phyloP scores from a whole-genome alignment of 768 basidiomycete genomes.

The Tylopilus balloui region DNA sequence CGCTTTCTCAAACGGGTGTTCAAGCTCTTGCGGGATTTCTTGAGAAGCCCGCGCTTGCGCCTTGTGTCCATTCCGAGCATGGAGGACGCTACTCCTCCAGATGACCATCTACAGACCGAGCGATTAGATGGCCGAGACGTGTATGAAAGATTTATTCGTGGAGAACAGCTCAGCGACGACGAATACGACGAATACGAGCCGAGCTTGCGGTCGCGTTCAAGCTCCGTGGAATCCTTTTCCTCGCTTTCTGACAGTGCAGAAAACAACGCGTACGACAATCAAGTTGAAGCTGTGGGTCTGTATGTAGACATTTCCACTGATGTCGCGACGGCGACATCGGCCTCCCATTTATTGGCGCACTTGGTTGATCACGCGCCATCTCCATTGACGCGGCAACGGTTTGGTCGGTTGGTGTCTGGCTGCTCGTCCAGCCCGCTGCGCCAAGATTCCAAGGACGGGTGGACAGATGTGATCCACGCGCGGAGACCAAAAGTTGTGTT shows the following conservation, averaged over 20 bases:
- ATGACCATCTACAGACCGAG: conserved; percentile 5
- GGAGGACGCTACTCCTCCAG: conserved; percentile 4
- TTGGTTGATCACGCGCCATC: conserved; percentile 40
- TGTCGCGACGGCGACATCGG: conserved; percentile 30
- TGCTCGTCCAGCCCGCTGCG: conserved; percentile 7
- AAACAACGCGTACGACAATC: conserved; percentile 28
- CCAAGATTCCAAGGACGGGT: conserved; percentile 20
- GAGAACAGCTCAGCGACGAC: conserved; percentile 50
- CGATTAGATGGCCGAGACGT: conserved; percentile 35
- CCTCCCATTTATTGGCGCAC: conserved; percentile 53
- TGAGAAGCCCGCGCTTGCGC: conserved; percentile 14
- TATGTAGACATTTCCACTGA: conserved; percentile 51
- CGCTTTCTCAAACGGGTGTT: conserved; percentile 25
- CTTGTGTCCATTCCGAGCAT: conserved; percentile 2
- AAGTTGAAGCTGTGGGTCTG: conserved; percentile 43
- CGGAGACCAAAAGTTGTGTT: conserved; percentile 16
- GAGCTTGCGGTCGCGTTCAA: conserved; percentile 18
- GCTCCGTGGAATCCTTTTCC: conserved; percentile 18
- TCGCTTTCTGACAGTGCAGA: conserved; percentile 28
- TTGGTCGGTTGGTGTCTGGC: conserved; percentile 34
- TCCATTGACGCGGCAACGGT: conserved; percentile 48
- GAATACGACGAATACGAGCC: conserved; percentile 40
- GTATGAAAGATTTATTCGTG: conserved; percentile 57
- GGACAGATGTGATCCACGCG: conserved; percentile 29
- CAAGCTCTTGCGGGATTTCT: conserved; percentile 13